These are phyloP conservation scores for Torulaspora pretoriensis DNA, from an alignment of 1,139 yeast genomes.

Conservation along the genomic window DNA sequence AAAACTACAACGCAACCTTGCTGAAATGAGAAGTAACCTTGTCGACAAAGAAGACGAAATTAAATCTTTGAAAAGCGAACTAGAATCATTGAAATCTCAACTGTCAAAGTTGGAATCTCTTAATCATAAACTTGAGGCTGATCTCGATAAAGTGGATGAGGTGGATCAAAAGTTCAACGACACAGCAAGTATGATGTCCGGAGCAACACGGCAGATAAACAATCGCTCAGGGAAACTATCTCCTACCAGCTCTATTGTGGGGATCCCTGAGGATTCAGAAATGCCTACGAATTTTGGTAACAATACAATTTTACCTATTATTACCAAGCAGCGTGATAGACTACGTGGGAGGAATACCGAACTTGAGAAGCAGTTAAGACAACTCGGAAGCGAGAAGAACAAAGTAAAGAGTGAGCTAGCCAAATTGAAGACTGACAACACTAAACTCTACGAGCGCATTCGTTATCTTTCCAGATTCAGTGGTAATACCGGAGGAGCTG, in stretches of 20 bases:
- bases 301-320: constrained; percentile 68
- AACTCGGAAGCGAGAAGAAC: constrained; percentile 48
- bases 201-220: constrained; percentile 45
- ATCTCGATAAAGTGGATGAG: constrained; percentile 51
- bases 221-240: constrained; percentile 43
- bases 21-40: constrained; percentile 35
- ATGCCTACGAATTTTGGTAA: constrained; percentile 18
- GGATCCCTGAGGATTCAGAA: constrained; percentile 39
- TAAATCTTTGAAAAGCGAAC: constrained; percentile 19
- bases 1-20: constrained; percentile 41
- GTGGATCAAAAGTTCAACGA: constrained; percentile 44
- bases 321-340: constrained; percentile 92
- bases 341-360: constrained; percentile 78
- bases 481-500: constrained; percentile 17
- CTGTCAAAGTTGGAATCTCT: constrained; percentile 43
- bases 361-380: constrained; percentile 74
- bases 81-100: constrained; percentile 37
- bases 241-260: constrained; percentile 50
- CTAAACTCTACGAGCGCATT: constrained; percentile 74
- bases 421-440: constrained; percentile 65
- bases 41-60: constrained; percentile 28
- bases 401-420: constrained; percentile 65
- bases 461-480: constrained; percentile 63
- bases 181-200: constrained; percentile 65
- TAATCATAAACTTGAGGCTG: constrained; percentile 67